Evolutionary conservation across 345 rosid species (phyloP).

Genomic region (Lumnitzera littorea): DNA sequence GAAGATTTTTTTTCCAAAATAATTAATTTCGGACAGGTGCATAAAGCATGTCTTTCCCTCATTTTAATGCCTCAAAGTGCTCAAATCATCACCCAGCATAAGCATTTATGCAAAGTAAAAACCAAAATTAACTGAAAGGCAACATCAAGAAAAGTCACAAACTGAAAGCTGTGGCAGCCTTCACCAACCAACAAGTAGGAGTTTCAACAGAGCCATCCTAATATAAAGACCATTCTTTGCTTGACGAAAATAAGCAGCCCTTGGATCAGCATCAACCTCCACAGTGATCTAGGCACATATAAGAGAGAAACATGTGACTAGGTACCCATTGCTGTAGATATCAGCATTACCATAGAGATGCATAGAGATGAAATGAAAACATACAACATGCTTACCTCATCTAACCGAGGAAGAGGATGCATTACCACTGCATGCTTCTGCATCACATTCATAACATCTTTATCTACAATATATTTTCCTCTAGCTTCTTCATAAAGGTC

Average conservation of each 20-base stretch:
- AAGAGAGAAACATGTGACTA: not conserved
- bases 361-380: not conserved
- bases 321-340: not conserved
- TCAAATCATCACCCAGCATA: no score
- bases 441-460: constrained; percentile 55
- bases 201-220: constrained; percentile 86
- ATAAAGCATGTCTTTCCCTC: no score
- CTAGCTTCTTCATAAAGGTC: constrained; percentile 91
- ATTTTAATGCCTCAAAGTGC: no score
- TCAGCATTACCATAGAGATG: not conserved
- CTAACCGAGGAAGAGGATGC: constrained; percentile 97
- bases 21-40: no score
- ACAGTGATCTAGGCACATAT: constrained; percentile 44
- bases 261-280: constrained; percentile 77
- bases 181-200: constrained; percentile 54
- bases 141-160: not conserved
- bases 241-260: constrained; percentile 97
- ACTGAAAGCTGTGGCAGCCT: not conserved
- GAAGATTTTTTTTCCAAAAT: no score
- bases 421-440: constrained; percentile 77
- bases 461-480: constrained; percentile 80
- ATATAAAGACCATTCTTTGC: constrained; percentile 95
- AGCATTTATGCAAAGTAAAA: no score
- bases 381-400: constrained; percentile 46
- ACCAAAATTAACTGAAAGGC: not conserved